phyloP scores from a whole-genome alignment of 163 green algal genomes.

The Scenedesmus sp. region DNA sequence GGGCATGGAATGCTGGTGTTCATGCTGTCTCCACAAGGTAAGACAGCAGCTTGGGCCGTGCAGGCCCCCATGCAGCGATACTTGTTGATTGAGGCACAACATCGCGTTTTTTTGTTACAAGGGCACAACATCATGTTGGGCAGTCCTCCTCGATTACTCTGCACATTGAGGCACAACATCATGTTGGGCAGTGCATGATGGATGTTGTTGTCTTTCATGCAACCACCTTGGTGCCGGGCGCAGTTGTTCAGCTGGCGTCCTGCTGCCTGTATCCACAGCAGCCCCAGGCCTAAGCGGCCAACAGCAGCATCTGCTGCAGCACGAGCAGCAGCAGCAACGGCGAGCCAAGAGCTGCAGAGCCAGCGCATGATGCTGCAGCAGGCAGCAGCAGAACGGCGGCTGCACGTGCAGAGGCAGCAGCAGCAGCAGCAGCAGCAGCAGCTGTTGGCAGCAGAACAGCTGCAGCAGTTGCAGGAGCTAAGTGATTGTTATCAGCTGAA shows the following conservation, averaged over 20 bases:
- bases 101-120: too few species aligned
- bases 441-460: not conserved
- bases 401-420: not conserved
- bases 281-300: not conserved
- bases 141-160: too few species aligned
- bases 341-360: not conserved
- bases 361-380: slow-evolving; percentile 13
- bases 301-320: not conserved
- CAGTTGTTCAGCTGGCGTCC: too few species aligned
- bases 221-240: too few species aligned
- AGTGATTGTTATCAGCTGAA: not conserved
- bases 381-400: not conserved
- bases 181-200: too few species aligned
- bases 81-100: too few species aligned
- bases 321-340: not conserved
- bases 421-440: not conserved
- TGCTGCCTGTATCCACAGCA: not conserved
- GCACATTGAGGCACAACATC: too few species aligned
- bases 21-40: not conserved
- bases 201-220: too few species aligned
- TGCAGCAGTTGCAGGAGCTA: not conserved
- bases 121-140: too few species aligned
- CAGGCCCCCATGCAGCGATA: too few species aligned
- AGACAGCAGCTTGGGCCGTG: not conserved
- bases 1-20: not conserved